Evolutionary conservation across 805 yeast species (phyloP).

Genomic region (Saccharomyces cerevisiae): DNA sequence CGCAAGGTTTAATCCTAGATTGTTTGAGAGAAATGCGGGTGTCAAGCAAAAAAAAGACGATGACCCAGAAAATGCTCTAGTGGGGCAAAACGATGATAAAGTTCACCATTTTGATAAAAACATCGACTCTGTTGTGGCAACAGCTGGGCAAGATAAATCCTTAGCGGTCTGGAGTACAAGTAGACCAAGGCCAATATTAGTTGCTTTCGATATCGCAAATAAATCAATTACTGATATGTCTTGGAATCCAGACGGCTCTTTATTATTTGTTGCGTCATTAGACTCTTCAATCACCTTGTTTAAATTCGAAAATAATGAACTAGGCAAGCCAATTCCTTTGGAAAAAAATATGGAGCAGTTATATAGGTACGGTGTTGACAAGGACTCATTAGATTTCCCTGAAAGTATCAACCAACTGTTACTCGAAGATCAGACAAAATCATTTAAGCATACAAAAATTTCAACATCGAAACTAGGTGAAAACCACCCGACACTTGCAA

Average conservation of each 20-base stretch:
- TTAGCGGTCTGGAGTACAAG: constrained; percentile 83
- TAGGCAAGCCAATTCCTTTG: constrained; percentile 55
- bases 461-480: constrained; percentile 1
- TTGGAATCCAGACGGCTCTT: constrained; percentile 79
- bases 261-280: constrained; percentile 66
- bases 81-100: constrained; percentile 8
- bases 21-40: constrained; percentile 35
- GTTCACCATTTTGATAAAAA: constrained; percentile 19
- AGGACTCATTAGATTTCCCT: constrained; percentile 77
- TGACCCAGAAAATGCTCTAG: background rate
- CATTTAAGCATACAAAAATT: constrained; percentile 21
- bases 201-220: constrained; percentile 64
- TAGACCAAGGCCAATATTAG: constrained; percentile 66
- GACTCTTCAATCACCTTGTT: constrained; percentile 76
- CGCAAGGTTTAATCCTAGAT: constrained; percentile 61
- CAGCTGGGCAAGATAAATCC: constrained; percentile 91
- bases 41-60: constrained; percentile 4
- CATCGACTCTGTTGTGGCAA: constrained; percentile 71
- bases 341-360: constrained; percentile 62
- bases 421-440: constrained; percentile 57
- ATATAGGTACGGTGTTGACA: constrained; percentile 79
- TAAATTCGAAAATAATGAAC: constrained; percentile 52
- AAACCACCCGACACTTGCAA: constrained; percentile 6
- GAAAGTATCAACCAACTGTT: constrained; percentile 74
- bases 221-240: constrained; percentile 81